Evolutionary conservation across 441 rosid genomes (phyloP).

Genomic region (Kokia cookei): DNA sequence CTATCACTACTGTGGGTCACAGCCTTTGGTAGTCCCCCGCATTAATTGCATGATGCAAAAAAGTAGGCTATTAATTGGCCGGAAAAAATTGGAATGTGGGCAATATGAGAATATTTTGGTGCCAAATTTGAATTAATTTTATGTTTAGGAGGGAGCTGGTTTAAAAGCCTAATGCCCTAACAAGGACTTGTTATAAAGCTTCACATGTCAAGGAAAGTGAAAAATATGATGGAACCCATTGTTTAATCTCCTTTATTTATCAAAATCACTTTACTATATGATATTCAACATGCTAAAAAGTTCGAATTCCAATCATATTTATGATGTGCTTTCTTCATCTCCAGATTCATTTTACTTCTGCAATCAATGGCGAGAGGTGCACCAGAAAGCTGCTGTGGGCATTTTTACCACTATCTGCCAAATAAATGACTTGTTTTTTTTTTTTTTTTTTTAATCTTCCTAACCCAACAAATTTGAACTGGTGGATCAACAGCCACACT

Average conservation of each 20-base stretch:
- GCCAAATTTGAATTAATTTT: constrained; percentile 16
- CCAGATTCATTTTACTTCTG: neutral
- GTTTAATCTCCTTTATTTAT: neutral
- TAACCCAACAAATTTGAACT: neutral
- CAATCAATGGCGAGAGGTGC: neutral
- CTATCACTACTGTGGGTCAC: constrained; percentile 4
- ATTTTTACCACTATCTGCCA: neutral
- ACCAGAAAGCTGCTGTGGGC: neutral
- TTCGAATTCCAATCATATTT: neutral
- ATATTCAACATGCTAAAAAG: neutral
- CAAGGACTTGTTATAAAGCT: neutral
- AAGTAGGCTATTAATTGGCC: neutral
- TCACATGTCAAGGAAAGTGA: neutral
- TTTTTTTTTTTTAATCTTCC: neutral
- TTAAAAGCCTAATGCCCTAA: constrained; percentile 1
- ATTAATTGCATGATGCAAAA: constrained; percentile 8
- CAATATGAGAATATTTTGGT: neutral
- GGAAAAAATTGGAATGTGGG: neutral
- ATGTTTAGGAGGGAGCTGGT: constrained; percentile 18
- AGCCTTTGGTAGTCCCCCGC: neutral
- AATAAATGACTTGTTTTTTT: neutral
- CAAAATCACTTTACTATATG: neutral
- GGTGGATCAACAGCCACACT: neutral
- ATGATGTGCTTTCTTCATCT: neutral
- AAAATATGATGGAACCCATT: neutral